Percentiles rank a stretch among this genome's conserved stretches.
These are phyloP conservation scores for Breynia disticha DNA, from an alignment of 441 rosid species.

Conservation along the genomic window DNA sequence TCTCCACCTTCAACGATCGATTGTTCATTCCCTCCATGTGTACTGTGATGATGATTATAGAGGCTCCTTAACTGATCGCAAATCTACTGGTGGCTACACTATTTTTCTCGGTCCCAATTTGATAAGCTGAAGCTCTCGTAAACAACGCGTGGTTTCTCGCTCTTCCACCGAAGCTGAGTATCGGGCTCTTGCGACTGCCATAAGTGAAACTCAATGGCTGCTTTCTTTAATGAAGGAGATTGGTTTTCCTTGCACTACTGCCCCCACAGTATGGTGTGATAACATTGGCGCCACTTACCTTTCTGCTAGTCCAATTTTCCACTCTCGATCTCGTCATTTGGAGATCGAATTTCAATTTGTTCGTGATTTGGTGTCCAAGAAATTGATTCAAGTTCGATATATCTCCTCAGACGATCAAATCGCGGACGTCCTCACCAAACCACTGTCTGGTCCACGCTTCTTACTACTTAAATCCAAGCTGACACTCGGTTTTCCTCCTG, in stretches of 20 bases:
- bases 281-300: conserved; percentile 4
- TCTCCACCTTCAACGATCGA: no score
- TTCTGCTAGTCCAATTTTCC: conserved; percentile 10
- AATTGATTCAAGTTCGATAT: neutral
- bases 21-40: no score
- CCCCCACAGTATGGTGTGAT: conserved; percentile 4
- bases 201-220: no score
- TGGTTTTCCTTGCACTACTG: neutral
- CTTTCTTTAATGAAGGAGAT: no score
- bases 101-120: neutral
- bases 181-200: no score
- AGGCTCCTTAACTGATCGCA: no score
- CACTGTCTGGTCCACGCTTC: neutral
- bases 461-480: no score
- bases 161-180: no score
- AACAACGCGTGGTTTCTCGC: neutral
- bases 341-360: conserved; percentile 11
- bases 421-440: neutral
- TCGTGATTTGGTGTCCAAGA: neutral
- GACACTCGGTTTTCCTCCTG: no score
- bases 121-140: neutral
- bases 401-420: neutral
- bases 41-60: no score
- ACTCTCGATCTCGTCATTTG: conserved; percentile 8
- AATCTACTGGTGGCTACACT: no score